A percentile compares a stretch with the other conserved stretches of the same genome.
phyloP scores from a whole-genome alignment of 2,329 filamentous ascomycete species.

The Cladosporium sphaerospermum region DNA sequence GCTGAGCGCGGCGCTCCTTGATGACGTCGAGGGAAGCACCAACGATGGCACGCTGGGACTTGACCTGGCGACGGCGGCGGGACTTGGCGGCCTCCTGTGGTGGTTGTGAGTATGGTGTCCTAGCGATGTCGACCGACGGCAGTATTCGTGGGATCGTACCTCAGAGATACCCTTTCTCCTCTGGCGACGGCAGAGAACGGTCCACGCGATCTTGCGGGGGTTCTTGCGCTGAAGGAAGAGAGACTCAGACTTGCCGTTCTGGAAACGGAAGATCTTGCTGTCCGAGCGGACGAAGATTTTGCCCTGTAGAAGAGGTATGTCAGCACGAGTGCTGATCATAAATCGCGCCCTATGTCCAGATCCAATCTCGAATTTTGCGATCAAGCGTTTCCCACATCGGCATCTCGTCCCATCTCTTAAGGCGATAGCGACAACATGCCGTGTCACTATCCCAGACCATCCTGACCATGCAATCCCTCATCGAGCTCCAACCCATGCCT shows the following conservation, averaged over 20 bases:
- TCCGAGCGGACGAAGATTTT: slow-evolving; percentile 99
- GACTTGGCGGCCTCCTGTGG: slow-evolving; percentile 98
- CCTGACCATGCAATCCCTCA: slow-evolving; percentile 11
- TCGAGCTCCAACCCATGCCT: slow-evolving; percentile 16
- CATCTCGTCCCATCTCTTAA: not conserved
- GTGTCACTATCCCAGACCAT: not conserved
- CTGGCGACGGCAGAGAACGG: slow-evolving; percentile 93
- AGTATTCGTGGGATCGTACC: slow-evolving; percentile 55
- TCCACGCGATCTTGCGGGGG: slow-evolving; percentile 98
- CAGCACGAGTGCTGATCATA: slow-evolving; percentile 11
- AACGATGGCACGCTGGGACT: slow-evolving; percentile 97
- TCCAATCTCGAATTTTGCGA: slow-evolving; percentile 2
- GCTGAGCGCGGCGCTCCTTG: slow-evolving; percentile 94
- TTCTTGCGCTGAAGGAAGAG: slow-evolving; percentile 99
- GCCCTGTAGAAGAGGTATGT: slow-evolving; percentile 57
- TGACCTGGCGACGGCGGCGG: slow-evolving; percentile 95
- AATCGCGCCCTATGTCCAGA: not conserved
- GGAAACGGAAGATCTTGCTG: slow-evolving; percentile 99
- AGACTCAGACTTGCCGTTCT: slow-evolving; percentile 99
- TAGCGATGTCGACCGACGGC: not conserved
- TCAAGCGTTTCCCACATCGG: not conserved
- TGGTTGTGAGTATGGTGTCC: slow-evolving; percentile 16
- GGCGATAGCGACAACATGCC: not conserved
- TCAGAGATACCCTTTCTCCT: slow-evolving; percentile 99
- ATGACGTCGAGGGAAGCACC: slow-evolving; percentile 99